Evolutionary conservation across 1,284 basidiomycete genomes (phyloP).

Genomic region (Rugosomyces carneus): DNA sequence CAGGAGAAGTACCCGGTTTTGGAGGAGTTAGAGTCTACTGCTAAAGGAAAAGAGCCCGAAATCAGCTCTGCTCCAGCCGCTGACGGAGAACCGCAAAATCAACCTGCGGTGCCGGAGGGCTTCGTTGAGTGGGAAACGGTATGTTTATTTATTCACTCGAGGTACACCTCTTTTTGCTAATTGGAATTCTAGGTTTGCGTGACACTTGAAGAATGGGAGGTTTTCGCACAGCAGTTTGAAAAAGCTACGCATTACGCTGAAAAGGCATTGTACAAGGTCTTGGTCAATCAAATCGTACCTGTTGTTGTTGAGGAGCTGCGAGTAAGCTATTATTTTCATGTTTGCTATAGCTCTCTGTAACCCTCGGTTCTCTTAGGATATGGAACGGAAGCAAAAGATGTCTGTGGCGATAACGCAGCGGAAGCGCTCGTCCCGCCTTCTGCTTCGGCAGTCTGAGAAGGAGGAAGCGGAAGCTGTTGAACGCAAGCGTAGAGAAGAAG

Average conservation of each 20-base stretch:
- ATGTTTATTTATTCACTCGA: conserved; percentile 28
- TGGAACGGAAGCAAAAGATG: conserved; percentile 51
- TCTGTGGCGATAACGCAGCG: conserved; percentile 70
- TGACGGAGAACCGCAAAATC: conserved; percentile 18
- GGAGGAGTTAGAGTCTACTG: conserved; percentile 13
- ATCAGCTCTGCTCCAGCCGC: conserved; percentile 1
- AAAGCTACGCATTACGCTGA: conserved; percentile 75
- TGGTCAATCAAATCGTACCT: conserved; percentile 64
- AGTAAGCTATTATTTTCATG: conserved; percentile 33
- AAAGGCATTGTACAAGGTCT: conserved; percentile 65
- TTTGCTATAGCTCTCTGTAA: conserved; percentile 1
- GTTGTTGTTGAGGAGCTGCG: conserved; percentile 56
- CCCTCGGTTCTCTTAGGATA: conserved; percentile 40
- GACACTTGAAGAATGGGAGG: conserved; percentile 78
- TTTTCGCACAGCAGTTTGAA: conserved; percentile 64
- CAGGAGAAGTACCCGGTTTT: conserved; percentile 6
- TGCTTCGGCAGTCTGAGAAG: conserved; percentile 64
- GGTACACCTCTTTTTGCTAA: not conserved
- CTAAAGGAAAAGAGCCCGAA: conserved; percentile 6
- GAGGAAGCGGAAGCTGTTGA: conserved; percentile 57
- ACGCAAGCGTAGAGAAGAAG: conserved; percentile 53
- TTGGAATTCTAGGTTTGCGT: conserved; percentile 56
- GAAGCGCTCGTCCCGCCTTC: conserved; percentile 82
- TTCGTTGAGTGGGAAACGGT: conserved; percentile 86
- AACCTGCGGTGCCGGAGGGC: conserved; percentile 34